Evolutionary conservation across 164 flowering plant species (phyloP).

Genomic region (Stephania yunnanensis): DNA sequence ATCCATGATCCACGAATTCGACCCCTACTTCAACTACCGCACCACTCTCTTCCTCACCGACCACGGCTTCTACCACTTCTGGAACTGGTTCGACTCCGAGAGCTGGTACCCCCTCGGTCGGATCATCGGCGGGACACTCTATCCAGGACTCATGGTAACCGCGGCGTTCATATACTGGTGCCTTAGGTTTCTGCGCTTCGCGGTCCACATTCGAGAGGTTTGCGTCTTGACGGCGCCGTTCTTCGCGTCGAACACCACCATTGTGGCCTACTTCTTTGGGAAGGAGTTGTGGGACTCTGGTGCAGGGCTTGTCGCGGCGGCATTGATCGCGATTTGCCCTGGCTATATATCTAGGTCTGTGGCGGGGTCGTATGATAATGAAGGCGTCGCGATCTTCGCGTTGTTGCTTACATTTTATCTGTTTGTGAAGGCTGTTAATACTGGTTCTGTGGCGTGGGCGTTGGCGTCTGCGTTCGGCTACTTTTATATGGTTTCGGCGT

Average conservation of each 20-base stretch:
- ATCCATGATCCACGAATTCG: conserved; percentile 98
- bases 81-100: conserved; percentile 99
- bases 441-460: conserved; percentile 90
- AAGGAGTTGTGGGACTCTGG: conserved; percentile 93
- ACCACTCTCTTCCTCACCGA: conserved; percentile 72
- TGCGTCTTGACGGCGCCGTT: conserved; percentile 95
- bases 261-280: conserved; percentile 94
- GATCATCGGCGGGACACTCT: conserved; percentile 89
- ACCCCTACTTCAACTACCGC: conserved; percentile 94
- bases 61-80: conserved; percentile 89
- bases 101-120: conserved; percentile 97
- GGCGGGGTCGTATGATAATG: conserved; percentile 95
- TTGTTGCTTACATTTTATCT: conserved; percentile 76
- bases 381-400: conserved; percentile 92
- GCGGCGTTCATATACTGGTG: conserved; percentile 69
- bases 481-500: conserved; percentile 97
- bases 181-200: conserved; percentile 58
- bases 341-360: conserved; percentile 95
- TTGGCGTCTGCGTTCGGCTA: conserved; percentile 89
- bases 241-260: conserved; percentile 87
- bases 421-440: conserved; percentile 92
- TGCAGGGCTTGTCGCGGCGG: conserved; percentile 92
- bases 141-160: conserved; percentile 97
- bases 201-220: conserved; percentile 89
- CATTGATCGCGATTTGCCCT: conserved; percentile 87